Evolutionary conservation across 2,329 filamentous ascomycete species (phyloP).

Genomic region (Exserohilum rostratum): DNA sequence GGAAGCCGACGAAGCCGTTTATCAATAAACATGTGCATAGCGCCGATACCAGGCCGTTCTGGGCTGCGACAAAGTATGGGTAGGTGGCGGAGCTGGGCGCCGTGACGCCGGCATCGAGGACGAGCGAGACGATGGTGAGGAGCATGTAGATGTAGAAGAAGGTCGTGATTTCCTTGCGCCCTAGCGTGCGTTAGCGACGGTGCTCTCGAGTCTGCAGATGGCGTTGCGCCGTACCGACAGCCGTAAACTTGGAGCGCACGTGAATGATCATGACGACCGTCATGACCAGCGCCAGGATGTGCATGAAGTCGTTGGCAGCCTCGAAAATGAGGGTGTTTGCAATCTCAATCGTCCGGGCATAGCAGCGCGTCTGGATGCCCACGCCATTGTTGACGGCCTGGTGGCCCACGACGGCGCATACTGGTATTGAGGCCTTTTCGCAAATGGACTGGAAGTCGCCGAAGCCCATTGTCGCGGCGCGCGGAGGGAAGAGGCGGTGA

Average conservation of each 20-base stretch:
- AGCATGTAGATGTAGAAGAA: slow-evolving; percentile 98
- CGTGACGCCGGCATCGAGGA: slow-evolving; percentile 91
- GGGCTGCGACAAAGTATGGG: slow-evolving; percentile 88
- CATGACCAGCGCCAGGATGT: slow-evolving; percentile 90
- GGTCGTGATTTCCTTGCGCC: slow-evolving; percentile 74
- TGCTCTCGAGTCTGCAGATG: slow-evolving; percentile 61
- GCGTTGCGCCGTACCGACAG: slow-evolving; percentile 70
- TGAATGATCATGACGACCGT: slow-evolving; percentile 97
- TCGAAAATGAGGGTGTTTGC: slow-evolving; percentile 99
- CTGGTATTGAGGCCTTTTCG: slow-evolving; percentile 79
- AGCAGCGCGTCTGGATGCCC: slow-evolving; percentile 89
- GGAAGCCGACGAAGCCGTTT: slow-evolving; percentile 98
- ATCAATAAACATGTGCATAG: slow-evolving; percentile 88
- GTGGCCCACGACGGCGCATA: slow-evolving; percentile 85
- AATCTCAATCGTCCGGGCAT: slow-evolving; percentile 90
- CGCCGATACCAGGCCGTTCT: slow-evolving; percentile 83
- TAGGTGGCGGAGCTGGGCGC: slow-evolving; percentile 81
- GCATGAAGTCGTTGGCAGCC: slow-evolving; percentile 86
- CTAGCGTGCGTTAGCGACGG: slow-evolving; percentile 47
- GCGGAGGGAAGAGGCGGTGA: slow-evolving; percentile 4
- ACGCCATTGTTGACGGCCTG: slow-evolving; percentile 70
- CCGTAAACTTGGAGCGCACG: slow-evolving; percentile 96
- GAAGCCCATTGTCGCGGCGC: slow-evolving; percentile 70
- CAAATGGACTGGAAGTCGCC: slow-evolving; percentile 91
- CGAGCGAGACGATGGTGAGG: slow-evolving; percentile 83